A percentile compares a stretch with the other conserved stretches of the same genome.
These are phyloP conservation scores for Stygiomarasmius scandens DNA, from an alignment of 1,284 basidiomycete species.

Conservation along the genomic window DNA sequence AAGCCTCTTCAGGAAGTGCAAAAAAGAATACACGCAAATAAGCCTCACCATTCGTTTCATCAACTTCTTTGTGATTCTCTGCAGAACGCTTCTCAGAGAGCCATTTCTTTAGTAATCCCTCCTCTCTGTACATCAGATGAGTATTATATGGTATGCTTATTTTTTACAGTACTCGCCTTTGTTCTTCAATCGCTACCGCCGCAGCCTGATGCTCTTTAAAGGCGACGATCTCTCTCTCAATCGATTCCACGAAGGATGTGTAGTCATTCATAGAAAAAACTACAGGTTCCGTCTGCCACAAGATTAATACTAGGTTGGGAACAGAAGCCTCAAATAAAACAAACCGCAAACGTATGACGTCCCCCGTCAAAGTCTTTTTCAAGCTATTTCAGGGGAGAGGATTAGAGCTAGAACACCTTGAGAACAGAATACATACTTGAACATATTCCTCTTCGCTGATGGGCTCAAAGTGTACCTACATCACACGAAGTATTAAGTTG, in stretches of 20 bases:
- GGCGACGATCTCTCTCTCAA: conserved; percentile 42
- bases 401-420: not conserved
- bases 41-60: not conserved
- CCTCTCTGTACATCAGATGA: conserved; percentile 29
- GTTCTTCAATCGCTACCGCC: conserved; percentile 41
- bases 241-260: conserved; percentile 43
- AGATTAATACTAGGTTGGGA: not conserved
- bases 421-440: conserved; percentile 33
- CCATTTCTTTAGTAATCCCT: conserved; percentile 37
- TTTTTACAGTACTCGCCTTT: conserved; percentile 31
- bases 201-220: conserved; percentile 46
- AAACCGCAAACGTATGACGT: conserved; percentile 57
- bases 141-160: not conserved
- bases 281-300: conserved; percentile 46
- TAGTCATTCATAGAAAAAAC: conserved; percentile 60
- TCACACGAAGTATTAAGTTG: not conserved
- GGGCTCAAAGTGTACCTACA: conserved; percentile 48
- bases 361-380: conserved; percentile 66
- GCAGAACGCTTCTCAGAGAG: conserved; percentile 18
- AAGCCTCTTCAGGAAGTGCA: not conserved
- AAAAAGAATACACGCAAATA: not conserved
- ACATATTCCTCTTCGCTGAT: conserved; percentile 50
- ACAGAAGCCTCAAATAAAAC: conserved; percentile 11
- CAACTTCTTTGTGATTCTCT: not conserved
- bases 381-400: conserved; percentile 34